Evolutionary conservation across 2,329 filamentous ascomycete genomes (phyloP), one percentile per base, ranked within the genome.

Genomic region (Ceratocystis variospora): DNA sequence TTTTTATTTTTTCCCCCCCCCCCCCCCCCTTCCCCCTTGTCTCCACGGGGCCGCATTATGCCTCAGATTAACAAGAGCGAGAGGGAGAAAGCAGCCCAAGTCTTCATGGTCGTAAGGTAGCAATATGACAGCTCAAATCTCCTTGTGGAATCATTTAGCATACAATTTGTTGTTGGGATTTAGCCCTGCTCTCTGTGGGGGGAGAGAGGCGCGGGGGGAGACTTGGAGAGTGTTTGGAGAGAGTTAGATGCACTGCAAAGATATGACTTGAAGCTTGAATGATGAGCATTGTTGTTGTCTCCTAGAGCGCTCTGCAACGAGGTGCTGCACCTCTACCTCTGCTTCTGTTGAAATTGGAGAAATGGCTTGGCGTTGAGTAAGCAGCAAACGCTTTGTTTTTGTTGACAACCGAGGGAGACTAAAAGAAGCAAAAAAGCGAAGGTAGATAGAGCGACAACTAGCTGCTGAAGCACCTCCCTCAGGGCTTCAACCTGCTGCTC

Each of bases 301-400:
- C 33, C 10, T 37, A 0, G 33, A 10, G 33, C 33, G 33, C 33
- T 37, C 33, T 37, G 33, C 33, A 3, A 37, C 33, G 3, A 37
- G 33, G 7, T 10, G 33, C 33, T 37, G 33, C 7, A 37, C 33
- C 33, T 37, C 8, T 37, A 10, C 8, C 33, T 37, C 33, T 28
- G 25, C 12, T 31, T 15, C 15, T 57, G 50, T 31, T 15, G 22
- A 22, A 57, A 31, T 57, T 57, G 50, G 50, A 57, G 50, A 57
- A 57, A 57, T 7, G 50, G 50, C 50, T 57, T 57, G 50, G 50
- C 50, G 50, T 57, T 57, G 50, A 31, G 50, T 57, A 57, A 57
- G 50, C 50, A 25, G 31, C 50, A 57, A 57, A 57, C 50, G 22
- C 50, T 57, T 57, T 57, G 50, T 57, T 33, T 31, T 57, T 57